phyloP scores from a whole-genome alignment of 805 yeast species.

The Candida montana region DNA sequence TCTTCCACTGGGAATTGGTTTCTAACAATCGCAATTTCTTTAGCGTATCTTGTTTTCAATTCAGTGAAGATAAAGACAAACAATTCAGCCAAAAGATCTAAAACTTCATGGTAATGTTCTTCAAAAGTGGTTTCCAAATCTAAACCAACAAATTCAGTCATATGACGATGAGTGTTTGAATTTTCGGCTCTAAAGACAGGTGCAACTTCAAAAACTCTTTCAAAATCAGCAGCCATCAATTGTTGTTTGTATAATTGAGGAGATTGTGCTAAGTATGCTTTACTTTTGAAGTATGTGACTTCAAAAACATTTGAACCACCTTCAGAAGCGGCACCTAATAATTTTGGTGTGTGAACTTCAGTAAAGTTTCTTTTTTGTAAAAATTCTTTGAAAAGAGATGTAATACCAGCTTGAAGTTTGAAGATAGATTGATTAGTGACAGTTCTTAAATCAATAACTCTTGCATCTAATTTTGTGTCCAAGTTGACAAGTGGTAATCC shows the following conservation, averaged over 20 bases:
- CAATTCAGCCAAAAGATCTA: slow-evolving; percentile 58
- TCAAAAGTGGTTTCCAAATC: slow-evolving; percentile 98
- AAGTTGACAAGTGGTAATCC: slow-evolving; percentile 92
- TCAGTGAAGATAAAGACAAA: slow-evolving; percentile 85
- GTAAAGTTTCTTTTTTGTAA: slow-evolving; percentile 61
- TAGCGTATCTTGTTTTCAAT: slow-evolving; percentile 70
- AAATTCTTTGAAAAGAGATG: slow-evolving; percentile 85
- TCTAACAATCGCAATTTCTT: slow-evolving; percentile 85
- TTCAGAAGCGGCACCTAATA: slow-evolving; percentile 93
- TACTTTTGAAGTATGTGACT: slow-evolving; percentile 85
- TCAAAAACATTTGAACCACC: slow-evolving; percentile 98
- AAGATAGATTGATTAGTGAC: slow-evolving; percentile 96
- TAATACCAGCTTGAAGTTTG: slow-evolving; percentile 87
- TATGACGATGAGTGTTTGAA: slow-evolving; percentile 98
- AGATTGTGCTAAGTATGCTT: slow-evolving; percentile 93
- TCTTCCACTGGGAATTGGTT: slow-evolving; percentile 97
- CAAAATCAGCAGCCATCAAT: slow-evolving; percentile 96
- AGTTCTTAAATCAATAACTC: slow-evolving; percentile 96
- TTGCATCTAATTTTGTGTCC: slow-evolving; percentile 90
- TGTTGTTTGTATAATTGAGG: slow-evolving; percentile 98
- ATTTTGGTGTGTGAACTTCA: slow-evolving; percentile 95
- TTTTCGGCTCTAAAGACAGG: slow-evolving; percentile 99
- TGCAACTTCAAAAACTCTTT: slow-evolving; percentile 91
- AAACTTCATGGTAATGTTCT: slow-evolving; percentile 94
- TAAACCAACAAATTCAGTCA: slow-evolving; percentile 97